Base-by-base conservation (phyloP, 164 flowering plant species). In the Vitis rupestris region DNA sequence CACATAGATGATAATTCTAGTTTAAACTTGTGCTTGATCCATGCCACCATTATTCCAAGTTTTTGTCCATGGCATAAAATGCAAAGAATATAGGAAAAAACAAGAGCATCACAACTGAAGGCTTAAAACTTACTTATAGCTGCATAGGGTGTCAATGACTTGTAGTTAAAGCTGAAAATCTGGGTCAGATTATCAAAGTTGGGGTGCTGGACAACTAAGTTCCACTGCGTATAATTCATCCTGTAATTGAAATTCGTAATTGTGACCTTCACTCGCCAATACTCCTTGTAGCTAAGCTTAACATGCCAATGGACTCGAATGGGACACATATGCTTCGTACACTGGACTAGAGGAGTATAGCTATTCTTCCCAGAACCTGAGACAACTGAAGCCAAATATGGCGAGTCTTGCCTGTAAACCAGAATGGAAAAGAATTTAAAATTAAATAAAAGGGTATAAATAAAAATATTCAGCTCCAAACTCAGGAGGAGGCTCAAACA, bases 271-370 rank as follows among this genome's bases (percentile, higher is more conserved):
- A 86, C 94, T 3, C 91, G 82, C 94, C 97, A 91, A 63, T 91
- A 90, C 27, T 80, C 84, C 70, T 85, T 83, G 86, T 87, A 88
- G 70, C 82, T 87, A 11, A 79, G 79, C 74, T 87, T 86, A 12
- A 91, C 88, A 75, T 91, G 97, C 93, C 97, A 91, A 67, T 91
- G 97, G 31, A 89, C 72, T 55, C 90, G 74, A 37, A 89, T 71
- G 1, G 97, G 97, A 50, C 97, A 90, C 97, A 90, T 89, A 70
- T 92, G 97, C 49, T 23, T 75, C 5, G 95, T 90, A 50, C 95
- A 92, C 67, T 83, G 94, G 63, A 90, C 84, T 13, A 90, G 68
- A 70, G 92, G 93, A 1, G 82, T 6, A 47, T 72, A 68, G 65
- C 52, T 74, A 67, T 81, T 80, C 61, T 68, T 81, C 14, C 74